These are phyloP conservation scores for Vitis rotundifolia DNA, from an alignment of 164 flowering plant genomes.

Conservation along the genomic window DNA sequence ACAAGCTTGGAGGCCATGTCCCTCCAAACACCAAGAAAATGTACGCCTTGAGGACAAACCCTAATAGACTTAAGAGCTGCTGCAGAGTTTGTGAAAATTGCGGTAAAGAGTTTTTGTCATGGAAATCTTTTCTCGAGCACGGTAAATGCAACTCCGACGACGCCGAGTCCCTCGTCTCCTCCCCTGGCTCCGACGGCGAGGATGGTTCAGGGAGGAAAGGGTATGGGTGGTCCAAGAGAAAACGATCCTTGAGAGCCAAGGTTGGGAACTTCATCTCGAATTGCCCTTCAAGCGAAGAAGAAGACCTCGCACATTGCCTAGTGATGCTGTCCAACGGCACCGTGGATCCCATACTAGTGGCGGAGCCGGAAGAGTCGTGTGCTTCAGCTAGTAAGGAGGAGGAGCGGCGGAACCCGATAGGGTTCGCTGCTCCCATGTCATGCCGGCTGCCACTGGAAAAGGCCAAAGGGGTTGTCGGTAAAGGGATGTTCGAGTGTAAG, in stretches of 20 bases:
- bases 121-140: slow-evolving; percentile 92
- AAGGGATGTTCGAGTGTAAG: slow-evolving; percentile 85
- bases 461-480: slow-evolving; percentile 41
- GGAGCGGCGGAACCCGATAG: slow-evolving; percentile 37
- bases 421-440: slow-evolving; percentile 5
- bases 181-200: slow-evolving; percentile 53
- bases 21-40: slow-evolving; percentile 53
- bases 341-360: slow-evolving; percentile 39
- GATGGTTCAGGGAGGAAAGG: slow-evolving; percentile 37
- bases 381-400: slow-evolving; percentile 83
- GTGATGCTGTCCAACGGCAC: slow-evolving; percentile 70
- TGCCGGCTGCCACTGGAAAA: slow-evolving; percentile 22
- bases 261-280: slow-evolving; percentile 32
- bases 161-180: slow-evolving; percentile 52
- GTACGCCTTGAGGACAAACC: slow-evolving; percentile 80
- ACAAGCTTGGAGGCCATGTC: slow-evolving; percentile 29
- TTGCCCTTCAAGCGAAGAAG: slow-evolving; percentile 68
- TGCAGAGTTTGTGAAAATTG: slow-evolving; percentile 77
- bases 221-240: slow-evolving; percentile 69
- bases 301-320: slow-evolving; percentile 78
- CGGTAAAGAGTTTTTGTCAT: slow-evolving; percentile 81
- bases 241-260: slow-evolving; percentile 59
- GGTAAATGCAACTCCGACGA: slow-evolving; percentile 69
- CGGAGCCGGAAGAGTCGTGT: slow-evolving; percentile 75
- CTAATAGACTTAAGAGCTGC: slow-evolving; percentile 68